Conservation (phyloP, 208 protist species). For the Acanthamoeba sp. region DNA sequence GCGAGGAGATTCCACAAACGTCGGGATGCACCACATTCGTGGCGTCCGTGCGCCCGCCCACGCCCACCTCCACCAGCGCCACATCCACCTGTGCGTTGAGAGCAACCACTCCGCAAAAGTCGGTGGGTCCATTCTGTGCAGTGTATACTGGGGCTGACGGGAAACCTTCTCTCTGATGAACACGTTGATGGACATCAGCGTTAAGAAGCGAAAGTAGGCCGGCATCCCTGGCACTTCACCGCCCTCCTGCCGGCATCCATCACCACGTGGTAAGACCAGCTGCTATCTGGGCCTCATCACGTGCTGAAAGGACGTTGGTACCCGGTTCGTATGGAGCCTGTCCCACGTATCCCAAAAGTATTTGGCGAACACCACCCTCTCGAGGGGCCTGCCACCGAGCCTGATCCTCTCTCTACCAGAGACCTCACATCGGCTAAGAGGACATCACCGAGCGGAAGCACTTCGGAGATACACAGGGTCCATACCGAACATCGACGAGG, state of each 20-base stretch:
- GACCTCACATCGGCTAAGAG: too few species aligned
- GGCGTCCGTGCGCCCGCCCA: constrained; percentile 95
- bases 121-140: too few species aligned
- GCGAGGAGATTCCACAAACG: constrained; percentile 93
- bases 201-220: constrained; percentile 87
- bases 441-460: too few species aligned
- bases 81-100: constrained; percentile 94
- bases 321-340: neutral
- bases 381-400: constrained; percentile 80
- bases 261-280: too few species aligned
- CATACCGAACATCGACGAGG: constrained; percentile 61
- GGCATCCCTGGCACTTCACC: constrained; percentile 73
- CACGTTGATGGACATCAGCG: constrained; percentile 81
- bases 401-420: constrained; percentile 80
- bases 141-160: too few species aligned
- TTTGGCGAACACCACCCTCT: constrained; percentile 40
- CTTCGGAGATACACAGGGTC: too few species aligned
- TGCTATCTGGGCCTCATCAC: too few species aligned
- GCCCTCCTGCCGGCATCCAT: too few species aligned
- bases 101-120: too few species aligned
- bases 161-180: constrained; percentile 78
- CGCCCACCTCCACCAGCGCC: constrained; percentile 94
- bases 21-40: constrained; percentile 94
- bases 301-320: too few species aligned
- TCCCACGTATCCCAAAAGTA: constrained; percentile 71